phyloP scores from a whole-genome alignment of 2,329 filamentous ascomycete genomes.

The Colletotrichum chrysophilum region DNA sequence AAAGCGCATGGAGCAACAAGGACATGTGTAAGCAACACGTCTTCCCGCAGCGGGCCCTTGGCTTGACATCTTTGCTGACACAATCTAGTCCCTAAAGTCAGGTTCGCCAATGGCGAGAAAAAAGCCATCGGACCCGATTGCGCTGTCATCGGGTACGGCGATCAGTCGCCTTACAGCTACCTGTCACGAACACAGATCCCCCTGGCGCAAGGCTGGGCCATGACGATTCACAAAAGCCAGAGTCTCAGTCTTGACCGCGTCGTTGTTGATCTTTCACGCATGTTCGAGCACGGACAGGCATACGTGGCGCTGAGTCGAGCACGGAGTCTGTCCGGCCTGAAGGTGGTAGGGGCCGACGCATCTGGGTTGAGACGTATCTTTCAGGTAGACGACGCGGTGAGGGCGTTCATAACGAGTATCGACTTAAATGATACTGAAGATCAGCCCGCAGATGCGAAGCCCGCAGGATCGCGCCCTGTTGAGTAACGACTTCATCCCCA shows the following conservation, averaged over 20 bases:
- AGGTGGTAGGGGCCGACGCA: not conserved
- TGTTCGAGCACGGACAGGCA: not conserved
- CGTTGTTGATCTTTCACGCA: not conserved
- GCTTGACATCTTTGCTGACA: no score
- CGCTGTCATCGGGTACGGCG: slow-evolving; percentile 50
- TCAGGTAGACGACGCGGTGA: not conserved
- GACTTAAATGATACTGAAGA: not conserved
- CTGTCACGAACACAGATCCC: not conserved
- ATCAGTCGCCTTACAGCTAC: slow-evolving; percentile 48
- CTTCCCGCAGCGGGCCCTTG: no score
- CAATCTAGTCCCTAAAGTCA: slow-evolving; percentile 34
- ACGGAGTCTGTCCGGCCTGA: not conserved
- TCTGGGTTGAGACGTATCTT: not conserved
- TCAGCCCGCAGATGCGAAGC: not conserved
- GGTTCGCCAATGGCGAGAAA: slow-evolving; percentile 52
- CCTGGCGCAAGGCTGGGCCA: no score
- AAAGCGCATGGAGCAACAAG: no score
- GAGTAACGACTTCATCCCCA: not conserved
- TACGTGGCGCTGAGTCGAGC: not conserved
- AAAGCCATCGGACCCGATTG: slow-evolving; percentile 57
- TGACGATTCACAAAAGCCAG: no score
- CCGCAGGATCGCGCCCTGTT: not conserved
- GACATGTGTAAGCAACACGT: no score
- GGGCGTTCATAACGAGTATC: not conserved
- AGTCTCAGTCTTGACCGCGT: not conserved